Conservation (phyloP, 257 asterid species). For the Leonotis leonurus region DNA sequence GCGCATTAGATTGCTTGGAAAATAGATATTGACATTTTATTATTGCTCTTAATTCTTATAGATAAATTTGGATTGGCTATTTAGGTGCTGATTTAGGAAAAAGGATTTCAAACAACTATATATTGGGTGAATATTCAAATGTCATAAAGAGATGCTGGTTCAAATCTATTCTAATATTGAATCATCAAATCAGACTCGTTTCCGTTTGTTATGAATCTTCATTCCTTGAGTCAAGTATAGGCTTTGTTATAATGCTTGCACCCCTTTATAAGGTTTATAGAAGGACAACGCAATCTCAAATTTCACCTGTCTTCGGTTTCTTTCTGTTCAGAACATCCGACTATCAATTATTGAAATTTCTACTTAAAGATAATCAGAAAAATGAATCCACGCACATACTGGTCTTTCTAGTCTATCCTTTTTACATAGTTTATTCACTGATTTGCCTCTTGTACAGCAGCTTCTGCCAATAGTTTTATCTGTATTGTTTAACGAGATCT, state of each 20-base stretch:
- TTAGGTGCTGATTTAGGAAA: background rate
- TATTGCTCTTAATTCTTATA: background rate
- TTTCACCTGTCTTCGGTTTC: background rate
- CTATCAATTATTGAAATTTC: background rate
- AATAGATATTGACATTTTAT: background rate
- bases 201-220: background rate
- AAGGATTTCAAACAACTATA: background rate
- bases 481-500: background rate
- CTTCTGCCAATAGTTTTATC: constrained; percentile 4
- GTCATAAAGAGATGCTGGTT: background rate
- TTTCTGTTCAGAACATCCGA: background rate
- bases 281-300: background rate
- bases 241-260: background rate
- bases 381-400: background rate
- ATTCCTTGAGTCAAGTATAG: background rate
- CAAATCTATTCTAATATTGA: background rate
- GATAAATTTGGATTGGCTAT: background rate
- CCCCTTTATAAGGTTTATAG: background rate
- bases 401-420: background rate
- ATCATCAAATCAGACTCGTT: background rate
- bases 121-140: background rate
- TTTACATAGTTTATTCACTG: too few relatives aligned
- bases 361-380: background rate
- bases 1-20: background rate
- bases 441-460: background rate